A percentile compares a stretch with the other conserved stretches of the same genome.
These are phyloP conservation scores for Collybia mongolica DNA, from an alignment of 768 basidiomycete species.

Conservation along the genomic window DNA sequence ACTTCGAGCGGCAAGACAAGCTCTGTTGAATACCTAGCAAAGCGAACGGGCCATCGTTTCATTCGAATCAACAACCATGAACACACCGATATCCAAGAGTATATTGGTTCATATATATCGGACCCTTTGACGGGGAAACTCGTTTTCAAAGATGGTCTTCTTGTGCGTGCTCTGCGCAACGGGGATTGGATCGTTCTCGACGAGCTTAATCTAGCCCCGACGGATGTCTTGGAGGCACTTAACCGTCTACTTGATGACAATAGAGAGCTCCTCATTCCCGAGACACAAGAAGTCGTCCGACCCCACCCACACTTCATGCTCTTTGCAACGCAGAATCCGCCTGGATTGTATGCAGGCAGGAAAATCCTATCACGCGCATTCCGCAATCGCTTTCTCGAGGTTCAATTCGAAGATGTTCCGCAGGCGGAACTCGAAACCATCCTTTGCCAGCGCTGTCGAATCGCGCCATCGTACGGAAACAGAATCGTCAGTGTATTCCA, in stretches of 20 bases:
- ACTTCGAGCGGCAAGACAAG: constrained; percentile 98
- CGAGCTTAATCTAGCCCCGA: constrained; percentile 96
- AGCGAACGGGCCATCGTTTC: constrained; percentile 90
- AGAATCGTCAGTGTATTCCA: constrained; percentile 90
- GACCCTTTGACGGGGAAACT: constrained; percentile 92
- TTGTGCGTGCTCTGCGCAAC: constrained; percentile 86
- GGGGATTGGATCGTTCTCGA: constrained; percentile 99
- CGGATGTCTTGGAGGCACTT: constrained; percentile 95
- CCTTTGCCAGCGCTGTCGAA: constrained; percentile 86
- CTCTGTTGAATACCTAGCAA: constrained; percentile 93
- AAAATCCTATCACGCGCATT: constrained; percentile 96
- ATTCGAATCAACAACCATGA: constrained; percentile 99
- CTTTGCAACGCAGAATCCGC: constrained; percentile 98
- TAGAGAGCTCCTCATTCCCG: constrained; percentile 91
- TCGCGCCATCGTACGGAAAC: constrained; percentile 91
- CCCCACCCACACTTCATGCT: constrained; percentile 98
- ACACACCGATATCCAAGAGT: constrained; percentile 99
- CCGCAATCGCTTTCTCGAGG: constrained; percentile 95
- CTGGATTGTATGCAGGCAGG: constrained; percentile 91
- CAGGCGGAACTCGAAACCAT: constrained; percentile 92
- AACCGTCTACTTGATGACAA: constrained; percentile 98
- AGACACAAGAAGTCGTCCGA: constrained; percentile 90
- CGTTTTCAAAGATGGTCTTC: constrained; percentile 90
- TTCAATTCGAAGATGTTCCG: constrained; percentile 96
- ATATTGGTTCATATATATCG: constrained; percentile 94